Base-by-base conservation (phyloP, 2,329 filamentous ascomycete species). In the Ophiostoma populinum region DNA sequence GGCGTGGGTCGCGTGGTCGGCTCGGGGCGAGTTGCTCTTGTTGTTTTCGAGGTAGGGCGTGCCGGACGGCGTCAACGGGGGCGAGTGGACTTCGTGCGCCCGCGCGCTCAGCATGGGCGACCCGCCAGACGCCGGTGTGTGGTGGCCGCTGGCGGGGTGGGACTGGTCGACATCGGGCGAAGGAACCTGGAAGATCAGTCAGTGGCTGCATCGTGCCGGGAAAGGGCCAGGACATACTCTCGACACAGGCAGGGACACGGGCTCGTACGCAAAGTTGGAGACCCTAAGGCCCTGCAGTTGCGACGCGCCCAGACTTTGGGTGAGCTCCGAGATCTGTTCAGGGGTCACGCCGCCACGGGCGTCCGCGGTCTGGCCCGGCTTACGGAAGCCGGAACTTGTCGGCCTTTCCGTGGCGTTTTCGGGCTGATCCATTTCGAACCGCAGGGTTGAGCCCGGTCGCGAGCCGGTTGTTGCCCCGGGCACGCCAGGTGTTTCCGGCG, bases 231-330 rank as follows among this genome's bases (percentile, higher is more conserved):
- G 29, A 38, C 37, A 57, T 73, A 87, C 82, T 57, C 81, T 70
- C 30, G 82, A 87, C 21, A 71, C 67, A 24, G 90, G 87, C 35
- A 95, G 64, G 24, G 90, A 95, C 43, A 93, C 75, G 22, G 87
- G 78, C 52, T 94, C 86, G 50, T 86, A 95, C 28, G 79, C 75
- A 56, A 83, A 92, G 51, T 85, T 81, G 51, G 79, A 80, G 63
- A 92, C 72, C 43, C 86, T 73, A 38, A 74, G 69, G 47, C 86
- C 78, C 58, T 94, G 86, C 41, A 93, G 65, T 46, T 77, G 73
- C 31, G 75, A 68, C 42, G 73, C 72, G 44, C 83, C 78, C 18
- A 92, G 61, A 17, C 72, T 75, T 46, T 74, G 70, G 34, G 80
- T 75, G 41, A 93, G 60, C n/a, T 38, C 37, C 11, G 32, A 70